These are phyloP conservation scores for Aspergillus transmontanensis DNA, from an alignment of 2,329 filamentous ascomycete species.

Conservation along the genomic window DNA sequence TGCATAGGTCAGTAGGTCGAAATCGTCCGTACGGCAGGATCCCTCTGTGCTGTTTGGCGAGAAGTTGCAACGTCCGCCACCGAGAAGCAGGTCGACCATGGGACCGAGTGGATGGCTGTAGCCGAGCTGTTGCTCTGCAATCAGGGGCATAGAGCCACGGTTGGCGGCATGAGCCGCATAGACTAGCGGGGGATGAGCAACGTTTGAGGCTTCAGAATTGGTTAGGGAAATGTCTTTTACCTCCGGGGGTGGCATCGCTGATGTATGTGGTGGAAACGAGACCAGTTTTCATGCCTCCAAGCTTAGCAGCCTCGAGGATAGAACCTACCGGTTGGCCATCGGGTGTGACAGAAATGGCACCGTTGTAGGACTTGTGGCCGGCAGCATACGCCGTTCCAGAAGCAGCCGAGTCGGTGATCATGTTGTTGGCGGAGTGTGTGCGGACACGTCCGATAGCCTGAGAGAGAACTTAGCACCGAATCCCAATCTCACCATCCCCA, in stretches of 20 bases:
- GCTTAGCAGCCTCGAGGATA: not conserved
- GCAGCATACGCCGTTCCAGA: constrained; percentile 8
- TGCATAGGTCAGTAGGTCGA: not conserved
- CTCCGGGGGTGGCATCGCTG: too few species aligned
- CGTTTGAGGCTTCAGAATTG: too few species aligned
- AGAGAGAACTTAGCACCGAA: too few species aligned
- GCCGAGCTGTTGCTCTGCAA: constrained; percentile 12
- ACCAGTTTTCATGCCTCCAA: too few species aligned
- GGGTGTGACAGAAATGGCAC: constrained; percentile 7
- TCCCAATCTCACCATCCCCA: too few species aligned
- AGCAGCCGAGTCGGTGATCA: constrained; percentile 13
- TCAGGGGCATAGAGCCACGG: constrained; percentile 1
- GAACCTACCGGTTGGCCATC: constrained; percentile 9
- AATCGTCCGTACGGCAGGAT: constrained; percentile 8
- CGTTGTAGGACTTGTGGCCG: constrained; percentile 12
- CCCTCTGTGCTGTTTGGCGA: constrained; percentile 1
- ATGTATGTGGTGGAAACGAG: too few species aligned
- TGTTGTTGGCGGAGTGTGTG: constrained; percentile 7
- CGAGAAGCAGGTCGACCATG: constrained; percentile 10
- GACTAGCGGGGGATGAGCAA: too few species aligned
- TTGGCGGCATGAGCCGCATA: constrained; percentile 6
- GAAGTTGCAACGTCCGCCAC: constrained; percentile 14
- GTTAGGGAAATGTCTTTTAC: too few species aligned
- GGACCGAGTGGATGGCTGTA: constrained; percentile 7
- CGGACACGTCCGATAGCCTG: constrained; percentile 11